phyloP scores from a whole-genome alignment of 257 asterid species.

The Cordia subcordata region DNA sequence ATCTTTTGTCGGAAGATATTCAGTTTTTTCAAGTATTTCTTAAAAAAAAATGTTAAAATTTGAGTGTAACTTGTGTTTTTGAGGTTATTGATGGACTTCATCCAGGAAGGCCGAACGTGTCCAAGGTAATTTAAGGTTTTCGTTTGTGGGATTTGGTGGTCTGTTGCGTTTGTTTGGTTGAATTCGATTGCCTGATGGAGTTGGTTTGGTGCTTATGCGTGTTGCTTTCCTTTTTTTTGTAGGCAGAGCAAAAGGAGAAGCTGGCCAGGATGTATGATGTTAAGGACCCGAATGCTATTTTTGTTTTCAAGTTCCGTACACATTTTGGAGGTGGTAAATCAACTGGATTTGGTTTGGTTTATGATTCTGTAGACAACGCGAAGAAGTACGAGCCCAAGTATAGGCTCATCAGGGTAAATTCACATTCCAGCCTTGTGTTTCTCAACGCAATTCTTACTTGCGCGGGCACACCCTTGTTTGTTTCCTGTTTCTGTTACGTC shows the following conservation, averaged over 20 bases:
- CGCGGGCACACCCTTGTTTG: neutral
- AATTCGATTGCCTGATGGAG: no score
- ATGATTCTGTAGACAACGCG: no score
- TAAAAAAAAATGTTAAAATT: no score
- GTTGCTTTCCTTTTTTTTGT: neutral
- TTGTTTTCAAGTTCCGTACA: conserved; percentile 21
- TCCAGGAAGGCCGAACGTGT: conserved; percentile 23
- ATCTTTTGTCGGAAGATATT: no score
- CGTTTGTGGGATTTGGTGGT: neutral
- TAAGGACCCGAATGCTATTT: conserved; percentile 17
- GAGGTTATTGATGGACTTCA: conserved; percentile 20
- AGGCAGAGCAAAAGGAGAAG: conserved; percentile 20
- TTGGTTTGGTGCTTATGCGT: conserved; percentile 1
- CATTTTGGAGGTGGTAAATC: conserved; percentile 23
- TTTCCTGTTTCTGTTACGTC: no score
- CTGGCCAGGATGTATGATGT: conserved; percentile 20
- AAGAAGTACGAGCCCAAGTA: conserved; percentile 23
- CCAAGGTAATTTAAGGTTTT: conserved; percentile 14
- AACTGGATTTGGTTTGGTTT: conserved; percentile 24
- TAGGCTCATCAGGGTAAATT: conserved; percentile 22
- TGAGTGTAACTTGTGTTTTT: neutral
- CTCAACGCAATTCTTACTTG: no score
- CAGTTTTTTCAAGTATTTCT: no score
- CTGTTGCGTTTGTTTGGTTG: neutral
- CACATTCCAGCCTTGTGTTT: neutral